Evolutionary conservation across 371 early-diverging fungal genomes (phyloP).

Genomic region (Mortierella sp.): DNA sequence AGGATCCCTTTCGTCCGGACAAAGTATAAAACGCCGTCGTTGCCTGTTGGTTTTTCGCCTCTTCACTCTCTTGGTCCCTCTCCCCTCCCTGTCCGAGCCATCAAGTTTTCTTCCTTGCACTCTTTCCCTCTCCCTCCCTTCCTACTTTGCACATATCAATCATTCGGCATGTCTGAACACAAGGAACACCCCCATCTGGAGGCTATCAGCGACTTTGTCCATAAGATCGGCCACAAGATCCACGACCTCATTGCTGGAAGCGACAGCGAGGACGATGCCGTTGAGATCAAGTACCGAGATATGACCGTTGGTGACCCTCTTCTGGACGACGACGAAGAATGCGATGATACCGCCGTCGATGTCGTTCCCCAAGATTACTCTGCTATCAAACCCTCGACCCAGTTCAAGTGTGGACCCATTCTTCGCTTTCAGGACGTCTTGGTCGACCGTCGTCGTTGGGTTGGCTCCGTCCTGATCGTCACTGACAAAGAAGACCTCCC

Average conservation of each 20-base stretch:
- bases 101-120: not conserved
- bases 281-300: too few species aligned
- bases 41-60: too few species aligned
- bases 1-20: too few species aligned
- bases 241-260: constrained; percentile 6
- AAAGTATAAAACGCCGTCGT: too few species aligned
- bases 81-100: not conserved
- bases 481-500: constrained; percentile 32
- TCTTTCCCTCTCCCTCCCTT: not conserved
- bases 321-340: constrained; percentile 37
- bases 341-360: constrained; percentile 31
- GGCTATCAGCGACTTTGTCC: constrained; percentile 34
- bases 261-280: constrained; percentile 8
- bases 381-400: constrained; percentile 25
- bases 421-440: constrained; percentile 42
- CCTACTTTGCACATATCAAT: not conserved
- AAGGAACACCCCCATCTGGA: constrained; percentile 25
- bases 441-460: constrained; percentile 35
- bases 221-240: constrained; percentile 22
- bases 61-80: not conserved
- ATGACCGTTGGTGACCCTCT: constrained; percentile 19
- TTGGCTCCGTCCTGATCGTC: constrained; percentile 46
- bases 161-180: constrained; percentile 19
- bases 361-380: constrained; percentile 35
- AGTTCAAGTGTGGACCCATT: constrained; percentile 49